phyloP scores from a whole-genome alignment of 805 yeast genomes.

The Saccharomycopsis sp. region DNA sequence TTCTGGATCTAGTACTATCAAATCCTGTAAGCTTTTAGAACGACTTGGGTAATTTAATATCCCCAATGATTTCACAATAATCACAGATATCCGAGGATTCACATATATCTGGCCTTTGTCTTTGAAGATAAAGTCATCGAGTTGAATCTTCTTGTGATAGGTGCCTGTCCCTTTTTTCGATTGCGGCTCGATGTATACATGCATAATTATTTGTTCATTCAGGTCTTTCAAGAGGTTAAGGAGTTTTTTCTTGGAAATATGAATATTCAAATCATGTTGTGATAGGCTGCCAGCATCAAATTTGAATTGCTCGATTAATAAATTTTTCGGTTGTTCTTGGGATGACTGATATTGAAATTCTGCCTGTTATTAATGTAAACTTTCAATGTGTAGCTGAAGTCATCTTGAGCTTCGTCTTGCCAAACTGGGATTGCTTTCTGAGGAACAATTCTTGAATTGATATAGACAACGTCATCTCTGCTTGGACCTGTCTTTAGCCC shows the following conservation, averaged over 20 bases:
- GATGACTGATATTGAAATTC: constrained; percentile 10
- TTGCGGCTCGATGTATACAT: no score
- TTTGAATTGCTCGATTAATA: neutral
- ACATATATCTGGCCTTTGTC: neutral
- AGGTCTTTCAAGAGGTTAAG: neutral
- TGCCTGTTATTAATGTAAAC: constrained; percentile 2
- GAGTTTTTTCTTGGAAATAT: constrained; percentile 3
- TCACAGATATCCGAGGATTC: constrained; percentile 2
- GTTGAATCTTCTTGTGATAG: constrained; percentile 5
- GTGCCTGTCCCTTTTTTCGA: no score
- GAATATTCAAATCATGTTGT: neutral
- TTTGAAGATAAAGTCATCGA: neutral
- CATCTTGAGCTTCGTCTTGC: constrained; percentile 2
- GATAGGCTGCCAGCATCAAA: neutral
- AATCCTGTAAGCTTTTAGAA: neutral
- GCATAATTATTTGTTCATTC: no score
- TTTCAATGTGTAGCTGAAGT: neutral
- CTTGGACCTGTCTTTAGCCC: constrained; percentile 9
- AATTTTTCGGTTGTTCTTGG: constrained; percentile 4
- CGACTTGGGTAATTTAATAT: constrained; percentile 7
- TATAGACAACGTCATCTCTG: constrained; percentile 14
- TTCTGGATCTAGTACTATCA: constrained; percentile 1
- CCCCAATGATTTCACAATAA: neutral
- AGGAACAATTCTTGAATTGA: constrained; percentile 14
- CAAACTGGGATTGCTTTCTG: constrained; percentile 15